These are phyloP conservation scores for Starmera stellimalicola DNA, from an alignment of 1,139 yeast species.

Conservation along the genomic window DNA sequence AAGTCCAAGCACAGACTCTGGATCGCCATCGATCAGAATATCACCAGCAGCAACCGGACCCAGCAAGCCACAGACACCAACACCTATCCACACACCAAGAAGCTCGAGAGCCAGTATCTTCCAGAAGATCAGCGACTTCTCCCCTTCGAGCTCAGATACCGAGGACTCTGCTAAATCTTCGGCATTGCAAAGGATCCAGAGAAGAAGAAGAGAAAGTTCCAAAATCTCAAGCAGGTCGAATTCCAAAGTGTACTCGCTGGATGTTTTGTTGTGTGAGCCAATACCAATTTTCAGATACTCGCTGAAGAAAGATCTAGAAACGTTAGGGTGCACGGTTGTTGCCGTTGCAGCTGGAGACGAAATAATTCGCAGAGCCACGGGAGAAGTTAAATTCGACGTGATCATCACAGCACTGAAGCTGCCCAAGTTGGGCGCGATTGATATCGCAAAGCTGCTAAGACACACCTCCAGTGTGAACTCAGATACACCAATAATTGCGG, in stretches of 20 bases:
- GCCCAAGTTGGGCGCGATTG: conserved; percentile 58
- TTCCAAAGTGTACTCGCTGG: conserved; percentile 27
- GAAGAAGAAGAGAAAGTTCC: conserved; percentile 42
- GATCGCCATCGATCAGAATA: conserved; percentile 15
- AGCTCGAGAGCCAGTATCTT: conserved; percentile 20
- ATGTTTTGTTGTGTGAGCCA: conserved; percentile 78
- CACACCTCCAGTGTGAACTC: conserved; percentile 71
- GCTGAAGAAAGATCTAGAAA: conserved; percentile 53
- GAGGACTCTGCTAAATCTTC: conserved; percentile 44
- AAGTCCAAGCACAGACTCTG: conserved; percentile 22
- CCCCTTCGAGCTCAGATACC: conserved; percentile 62
- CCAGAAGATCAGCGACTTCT: conserved; percentile 33
- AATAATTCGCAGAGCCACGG: conserved; percentile 70
- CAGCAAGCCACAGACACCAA: conserved; percentile 14
- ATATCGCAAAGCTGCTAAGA: conserved; percentile 69
- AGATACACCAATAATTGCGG: conserved; percentile 67
- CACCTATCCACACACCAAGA: conserved; percentile 3
- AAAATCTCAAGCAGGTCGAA: conserved; percentile 25
- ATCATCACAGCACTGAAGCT: conserved; percentile 70
- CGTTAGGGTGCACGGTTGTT: conserved; percentile 74
- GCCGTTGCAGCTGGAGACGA: conserved; percentile 78
- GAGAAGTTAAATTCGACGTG: conserved; percentile 75
- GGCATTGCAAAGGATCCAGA: conserved; percentile 47
- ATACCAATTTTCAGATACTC: conserved; percentile 75
- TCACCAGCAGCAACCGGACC: conserved; percentile 2